phyloP scores from a whole-genome alignment of 148 eudicot genomes.

The Dysphania ambrosioides region DNA sequence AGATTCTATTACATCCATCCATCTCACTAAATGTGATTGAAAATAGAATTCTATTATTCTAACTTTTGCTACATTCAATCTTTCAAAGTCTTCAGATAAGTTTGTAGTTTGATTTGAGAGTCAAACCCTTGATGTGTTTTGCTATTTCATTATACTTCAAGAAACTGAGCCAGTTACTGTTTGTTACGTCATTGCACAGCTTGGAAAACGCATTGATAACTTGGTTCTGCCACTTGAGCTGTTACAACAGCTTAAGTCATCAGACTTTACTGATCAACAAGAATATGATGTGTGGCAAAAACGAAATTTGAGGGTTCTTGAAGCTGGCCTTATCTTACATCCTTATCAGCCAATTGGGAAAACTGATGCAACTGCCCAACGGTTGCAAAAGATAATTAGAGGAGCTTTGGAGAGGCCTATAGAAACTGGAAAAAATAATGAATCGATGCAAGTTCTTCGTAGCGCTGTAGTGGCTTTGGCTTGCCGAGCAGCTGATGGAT shows the following conservation, averaged over 20 bases:
- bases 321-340: slow-evolving; percentile 87
- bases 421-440: slow-evolving; percentile 87
- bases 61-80: not conserved
- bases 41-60: too few species aligned
- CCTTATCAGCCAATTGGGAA: slow-evolving; percentile 73
- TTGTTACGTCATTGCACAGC: slow-evolving; percentile 40
- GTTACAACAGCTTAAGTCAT: slow-evolving; percentile 79
- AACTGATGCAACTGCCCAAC: slow-evolving; percentile 65
- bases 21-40: too few species aligned
- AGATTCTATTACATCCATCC: too few species aligned
- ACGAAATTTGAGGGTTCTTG: slow-evolving; percentile 77
- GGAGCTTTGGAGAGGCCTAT: slow-evolving; percentile 80
- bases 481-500: slow-evolving; percentile 69
- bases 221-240: slow-evolving; percentile 92
- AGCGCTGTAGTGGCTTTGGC: slow-evolving; percentile 78
- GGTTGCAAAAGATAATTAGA: slow-evolving; percentile 63
- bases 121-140: not conserved
- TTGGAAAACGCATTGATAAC: slow-evolving; percentile 74
- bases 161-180: not conserved
- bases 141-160: not conserved
- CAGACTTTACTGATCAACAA: slow-evolving; percentile 78
- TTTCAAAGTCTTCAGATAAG: not conserved
- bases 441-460: slow-evolving; percentile 88
- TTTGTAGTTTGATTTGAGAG: not conserved
- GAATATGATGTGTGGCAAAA: slow-evolving; percentile 89